Conservation (phyloP, 306 rosid species). For the Dalbergia oliveri region DNA sequence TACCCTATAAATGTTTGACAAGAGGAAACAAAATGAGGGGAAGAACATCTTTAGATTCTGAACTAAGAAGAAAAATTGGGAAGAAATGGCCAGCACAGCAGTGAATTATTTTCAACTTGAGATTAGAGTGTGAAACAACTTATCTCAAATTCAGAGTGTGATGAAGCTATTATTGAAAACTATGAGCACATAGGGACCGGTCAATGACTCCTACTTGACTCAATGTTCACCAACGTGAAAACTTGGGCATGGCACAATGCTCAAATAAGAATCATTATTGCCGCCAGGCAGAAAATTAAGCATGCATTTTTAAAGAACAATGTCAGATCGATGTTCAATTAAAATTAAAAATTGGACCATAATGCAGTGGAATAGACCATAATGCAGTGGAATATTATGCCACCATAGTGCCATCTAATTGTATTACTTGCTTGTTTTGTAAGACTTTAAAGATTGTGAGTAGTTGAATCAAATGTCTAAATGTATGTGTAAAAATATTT, state of each 20-base stretch:
- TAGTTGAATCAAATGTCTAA: no score
- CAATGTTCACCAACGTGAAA: constrained; percentile 27
- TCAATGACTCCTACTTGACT: background rate
- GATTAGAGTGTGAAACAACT: no score
- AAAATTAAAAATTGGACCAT: background rate
- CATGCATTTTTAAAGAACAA: background rate
- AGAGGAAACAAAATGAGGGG: background rate
- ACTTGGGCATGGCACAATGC: constrained; percentile 22
- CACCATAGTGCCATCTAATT: no score
- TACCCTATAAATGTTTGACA: background rate
- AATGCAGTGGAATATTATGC: constrained; percentile 1
- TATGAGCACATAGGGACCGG: constrained; percentile 13
- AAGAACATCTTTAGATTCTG: background rate
- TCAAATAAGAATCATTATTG: background rate
- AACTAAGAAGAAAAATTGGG: no score
- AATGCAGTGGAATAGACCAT: no score
- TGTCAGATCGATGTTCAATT: background rate
- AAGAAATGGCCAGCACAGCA: no score
- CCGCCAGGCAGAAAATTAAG: background rate
- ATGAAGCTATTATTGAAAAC: background rate
- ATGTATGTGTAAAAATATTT: no score
- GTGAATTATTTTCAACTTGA: no score
- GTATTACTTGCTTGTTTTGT: no score
- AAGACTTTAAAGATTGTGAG: no score
- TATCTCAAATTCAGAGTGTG: background rate